phyloP scores from a whole-genome alignment of 345 rosid species.

The Balakata baccata region DNA sequence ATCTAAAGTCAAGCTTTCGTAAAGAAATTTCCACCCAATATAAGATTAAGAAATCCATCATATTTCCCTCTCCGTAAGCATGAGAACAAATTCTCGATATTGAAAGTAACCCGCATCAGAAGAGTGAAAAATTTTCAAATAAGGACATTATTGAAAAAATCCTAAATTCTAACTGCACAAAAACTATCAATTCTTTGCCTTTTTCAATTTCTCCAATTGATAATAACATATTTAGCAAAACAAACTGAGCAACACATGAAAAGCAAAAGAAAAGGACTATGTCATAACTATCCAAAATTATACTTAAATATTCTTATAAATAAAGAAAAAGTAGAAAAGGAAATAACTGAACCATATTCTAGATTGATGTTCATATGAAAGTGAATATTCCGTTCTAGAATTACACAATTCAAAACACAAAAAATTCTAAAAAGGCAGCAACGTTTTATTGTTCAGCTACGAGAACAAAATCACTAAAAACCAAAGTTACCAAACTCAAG shows the following conservation, averaged over 20 bases:
- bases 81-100: not conserved
- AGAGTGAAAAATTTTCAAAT: not conserved
- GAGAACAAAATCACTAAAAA: not conserved
- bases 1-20: too few species aligned
- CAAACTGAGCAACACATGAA: not conserved
- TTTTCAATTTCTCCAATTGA: not conserved
- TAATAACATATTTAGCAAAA: not conserved
- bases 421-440: not conserved
- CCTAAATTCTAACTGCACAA: not conserved
- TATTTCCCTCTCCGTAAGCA: not conserved
- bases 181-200: not conserved
- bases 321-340: too few species aligned
- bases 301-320: too few species aligned
- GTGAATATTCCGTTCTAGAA: not conserved
- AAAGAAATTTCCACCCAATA: not conserved
- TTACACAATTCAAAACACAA: not conserved
- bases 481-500: slow-evolving; percentile 12
- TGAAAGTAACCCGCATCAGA: not conserved
- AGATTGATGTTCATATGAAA: not conserved
- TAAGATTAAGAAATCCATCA: not conserved
- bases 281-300: not conserved
- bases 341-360: not conserved
- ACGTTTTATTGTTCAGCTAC: not conserved
- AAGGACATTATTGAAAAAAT: not conserved
- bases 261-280: not conserved